Percentiles rank a stretch among this genome's conserved stretches.
These are phyloP conservation scores for Leccinum subrobustum DNA, from an alignment of 1,284 basidiomycete genomes.

Conservation along the genomic window DNA sequence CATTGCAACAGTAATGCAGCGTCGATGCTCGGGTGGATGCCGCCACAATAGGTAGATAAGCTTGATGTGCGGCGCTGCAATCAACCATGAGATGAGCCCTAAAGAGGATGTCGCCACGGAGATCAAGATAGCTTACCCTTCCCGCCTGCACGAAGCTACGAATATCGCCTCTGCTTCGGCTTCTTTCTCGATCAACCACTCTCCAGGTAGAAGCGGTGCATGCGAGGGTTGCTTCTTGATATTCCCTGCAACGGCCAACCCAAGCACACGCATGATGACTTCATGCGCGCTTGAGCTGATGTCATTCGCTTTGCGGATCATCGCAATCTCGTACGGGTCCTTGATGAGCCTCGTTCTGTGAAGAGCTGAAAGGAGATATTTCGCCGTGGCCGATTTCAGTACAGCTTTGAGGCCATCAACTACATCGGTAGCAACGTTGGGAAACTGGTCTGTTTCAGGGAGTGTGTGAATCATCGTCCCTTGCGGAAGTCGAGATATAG, in stretches of 20 bases:
- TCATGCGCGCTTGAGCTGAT: slow-evolving; percentile 89
- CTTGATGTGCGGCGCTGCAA: slow-evolving; percentile 75
- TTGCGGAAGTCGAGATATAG: slow-evolving; percentile 54
- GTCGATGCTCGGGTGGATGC: slow-evolving; percentile 82
- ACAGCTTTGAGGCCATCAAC: slow-evolving; percentile 29
- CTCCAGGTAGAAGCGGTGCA: slow-evolving; percentile 60
- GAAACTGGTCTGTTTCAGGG: slow-evolving; percentile 60
- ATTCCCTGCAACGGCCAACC: slow-evolving; percentile 60
- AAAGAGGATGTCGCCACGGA: neutral
- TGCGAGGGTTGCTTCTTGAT: slow-evolving; percentile 39
- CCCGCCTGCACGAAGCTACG: slow-evolving; percentile 80
- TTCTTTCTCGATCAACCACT: slow-evolving; percentile 89
- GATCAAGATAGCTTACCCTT: slow-evolving; percentile 57
- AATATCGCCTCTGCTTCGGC: slow-evolving; percentile 90
- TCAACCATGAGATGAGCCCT: slow-evolving; percentile 6
- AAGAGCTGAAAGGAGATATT: slow-evolving; percentile 70
- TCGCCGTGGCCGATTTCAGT: slow-evolving; percentile 40
- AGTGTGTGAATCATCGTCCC: slow-evolving; percentile 63
- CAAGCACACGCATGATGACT: slow-evolving; percentile 87
- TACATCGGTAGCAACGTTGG: slow-evolving; percentile 37
- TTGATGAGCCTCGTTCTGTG: slow-evolving; percentile 80
- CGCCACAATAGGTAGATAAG: slow-evolving; percentile 89
- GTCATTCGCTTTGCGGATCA: slow-evolving; percentile 75
- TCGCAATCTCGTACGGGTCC: slow-evolving; percentile 67
- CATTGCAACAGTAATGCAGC: slow-evolving; percentile 88